Percentiles rank a stretch among this genome's conserved stretches.
Evolutionary conservation across 176 grass and related monocot species (phyloP).

Genomic region (Ampelocalamus luodianensis): DNA sequence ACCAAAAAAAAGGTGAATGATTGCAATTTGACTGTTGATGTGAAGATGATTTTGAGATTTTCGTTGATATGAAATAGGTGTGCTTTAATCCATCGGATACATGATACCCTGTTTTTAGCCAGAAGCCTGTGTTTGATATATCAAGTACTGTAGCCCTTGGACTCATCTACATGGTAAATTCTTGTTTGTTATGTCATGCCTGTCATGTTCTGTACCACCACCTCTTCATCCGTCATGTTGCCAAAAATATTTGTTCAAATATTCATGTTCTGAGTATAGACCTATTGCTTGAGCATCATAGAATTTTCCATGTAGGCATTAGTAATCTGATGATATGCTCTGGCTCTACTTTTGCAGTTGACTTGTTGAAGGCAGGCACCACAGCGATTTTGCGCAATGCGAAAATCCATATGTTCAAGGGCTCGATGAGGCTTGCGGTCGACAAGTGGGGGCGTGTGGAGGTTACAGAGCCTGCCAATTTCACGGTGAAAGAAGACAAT

Average conservation of each 20-base stretch:
- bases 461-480: conserved; percentile 31
- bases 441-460: conserved; percentile 38
- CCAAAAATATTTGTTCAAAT: neutral
- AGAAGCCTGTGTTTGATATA: neutral
- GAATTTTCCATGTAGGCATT: neutral
- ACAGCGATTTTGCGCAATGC: conserved; percentile 22
- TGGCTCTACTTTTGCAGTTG: conserved; percentile 18
- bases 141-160: neutral
- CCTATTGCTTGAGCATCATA: neutral
- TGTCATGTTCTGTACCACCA: neutral
- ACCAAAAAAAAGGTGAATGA: neutral
- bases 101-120: neutral
- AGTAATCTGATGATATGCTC: neutral
- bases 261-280: neutral
- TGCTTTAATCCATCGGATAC: neutral
- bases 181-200: neutral
- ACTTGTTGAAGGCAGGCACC: conserved; percentile 21
- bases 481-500: conserved; percentile 34
- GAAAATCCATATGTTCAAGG: conserved; percentile 27
- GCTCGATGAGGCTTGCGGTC: conserved; percentile 28
- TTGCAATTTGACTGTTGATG: neutral
- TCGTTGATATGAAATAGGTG: neutral
- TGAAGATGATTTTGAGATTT: neutral
- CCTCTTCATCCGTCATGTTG: neutral
- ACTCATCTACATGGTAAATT: neutral